Conservation (phyloP, 176 grass and related monocot species). For the Aechmea fasciata region DNA sequence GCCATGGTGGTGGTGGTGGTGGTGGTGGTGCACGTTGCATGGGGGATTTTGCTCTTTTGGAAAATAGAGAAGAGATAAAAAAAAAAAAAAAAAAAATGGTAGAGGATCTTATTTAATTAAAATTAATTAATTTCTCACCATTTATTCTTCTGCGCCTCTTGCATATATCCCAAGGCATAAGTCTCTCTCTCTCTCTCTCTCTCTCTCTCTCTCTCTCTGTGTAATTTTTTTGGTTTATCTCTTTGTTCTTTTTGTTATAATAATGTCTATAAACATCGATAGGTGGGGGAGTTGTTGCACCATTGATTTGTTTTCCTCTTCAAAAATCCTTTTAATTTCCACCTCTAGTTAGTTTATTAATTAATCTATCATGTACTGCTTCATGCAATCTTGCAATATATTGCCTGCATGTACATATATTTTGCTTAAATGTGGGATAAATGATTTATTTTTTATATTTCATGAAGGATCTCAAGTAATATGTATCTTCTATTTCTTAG, state of each 20-base stretch:
- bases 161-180: neutral
- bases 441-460: too few relatives aligned
- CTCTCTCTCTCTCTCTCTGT: neutral
- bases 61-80: conserved; percentile 19
- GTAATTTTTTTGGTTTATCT: conserved; percentile 1
- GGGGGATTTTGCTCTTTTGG: conserved; percentile 13
- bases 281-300: neutral
- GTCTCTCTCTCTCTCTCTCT: neutral
- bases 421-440: too few relatives aligned
- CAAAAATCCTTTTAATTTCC: neutral
- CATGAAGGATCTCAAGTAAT: neutral
- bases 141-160: neutral
- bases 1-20: neutral
- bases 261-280: neutral
- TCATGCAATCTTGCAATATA: too few relatives aligned
- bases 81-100: neutral
- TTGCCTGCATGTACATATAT: too few relatives aligned
- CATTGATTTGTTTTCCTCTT: conserved; percentile 10
- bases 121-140: neutral
- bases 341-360: too few relatives aligned
- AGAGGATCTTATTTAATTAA: neutral
- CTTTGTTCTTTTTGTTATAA: neutral
- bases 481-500: conserved; percentile 6
- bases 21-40: conserved; percentile 29
- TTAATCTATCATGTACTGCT: too few relatives aligned